phyloP scores from a whole-genome alignment of 345 rosid genomes.

The Brassica cretica region DNA sequence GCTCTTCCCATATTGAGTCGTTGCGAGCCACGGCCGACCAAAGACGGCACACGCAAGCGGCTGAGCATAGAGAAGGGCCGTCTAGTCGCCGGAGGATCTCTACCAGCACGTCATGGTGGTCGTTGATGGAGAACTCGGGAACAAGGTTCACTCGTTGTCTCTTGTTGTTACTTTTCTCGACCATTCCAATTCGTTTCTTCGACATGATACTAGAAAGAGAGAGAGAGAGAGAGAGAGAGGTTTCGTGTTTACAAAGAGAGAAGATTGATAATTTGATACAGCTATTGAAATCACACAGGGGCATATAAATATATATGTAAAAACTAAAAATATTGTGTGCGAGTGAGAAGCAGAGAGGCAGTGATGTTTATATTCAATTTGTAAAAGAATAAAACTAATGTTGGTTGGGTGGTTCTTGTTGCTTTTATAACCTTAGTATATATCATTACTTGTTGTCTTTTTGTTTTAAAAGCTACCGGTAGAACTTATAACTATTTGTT shows the following conservation, averaged over 20 bases:
- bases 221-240: slow-evolving; percentile 14
- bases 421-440: slow-evolving; percentile 22
- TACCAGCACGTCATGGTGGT: slow-evolving; percentile 74
- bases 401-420: slow-evolving; percentile 38
- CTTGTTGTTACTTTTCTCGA: slow-evolving; percentile 31
- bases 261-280: slow-evolving; percentile 14
- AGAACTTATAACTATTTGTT: slow-evolving; percentile 35
- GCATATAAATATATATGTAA: slow-evolving; percentile 2
- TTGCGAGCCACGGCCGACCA: slow-evolving; percentile 72
- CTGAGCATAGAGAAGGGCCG: slow-evolving; percentile 76
- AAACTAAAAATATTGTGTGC: slow-evolving; percentile 14
- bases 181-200: slow-evolving; percentile 32
- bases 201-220: slow-evolving; percentile 22
- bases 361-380: slow-evolving; percentile 27
- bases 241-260: slow-evolving; percentile 19
- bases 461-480: slow-evolving; percentile 30
- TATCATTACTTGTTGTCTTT: slow-evolving; percentile 35
- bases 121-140: slow-evolving; percentile 58
- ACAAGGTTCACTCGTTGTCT: slow-evolving; percentile 33
- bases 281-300: slow-evolving; percentile 38
- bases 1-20: slow-evolving; percentile 88
- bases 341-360: slow-evolving; percentile 20
- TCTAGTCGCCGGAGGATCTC: slow-evolving; percentile 79
- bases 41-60: slow-evolving; percentile 88
- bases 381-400: slow-evolving; percentile 29